Percentiles rank a stretch among this genome's conserved stretches.
These are phyloP conservation scores for Apodospora peruviana DNA, from an alignment of 495 filamentous ascomycete genomes.

Conservation along the genomic window DNA sequence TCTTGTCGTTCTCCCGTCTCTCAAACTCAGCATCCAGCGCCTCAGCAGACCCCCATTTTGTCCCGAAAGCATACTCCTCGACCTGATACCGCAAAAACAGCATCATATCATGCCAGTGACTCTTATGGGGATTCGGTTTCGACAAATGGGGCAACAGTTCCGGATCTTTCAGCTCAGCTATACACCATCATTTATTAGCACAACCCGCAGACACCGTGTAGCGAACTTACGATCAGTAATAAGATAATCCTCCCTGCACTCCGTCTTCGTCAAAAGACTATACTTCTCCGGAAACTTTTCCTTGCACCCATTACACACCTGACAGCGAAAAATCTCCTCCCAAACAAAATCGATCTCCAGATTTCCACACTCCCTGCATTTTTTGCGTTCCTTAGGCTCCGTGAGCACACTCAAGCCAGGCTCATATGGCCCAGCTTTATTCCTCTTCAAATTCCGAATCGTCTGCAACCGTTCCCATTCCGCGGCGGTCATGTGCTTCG, in stretches of 20 bases:
- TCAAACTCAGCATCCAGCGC: conserved; percentile 87
- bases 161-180: conserved; percentile 78
- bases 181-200: not conserved
- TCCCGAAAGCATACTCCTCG: conserved; percentile 79
- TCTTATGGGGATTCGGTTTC: conserved; percentile 89
- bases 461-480: conserved; percentile 88
- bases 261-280: conserved; percentile 90
- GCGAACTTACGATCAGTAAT: conserved; percentile 75
- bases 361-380: conserved; percentile 74
- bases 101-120: conserved; percentile 98
- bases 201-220: too few species aligned
- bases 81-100: conserved; percentile 90
- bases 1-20: conserved; percentile 72
- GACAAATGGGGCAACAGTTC: conserved; percentile 83
- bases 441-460: conserved; percentile 58
- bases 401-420: conserved; percentile 71
- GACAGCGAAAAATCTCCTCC: conserved; percentile 71
- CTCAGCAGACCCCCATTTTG: conserved; percentile 80
- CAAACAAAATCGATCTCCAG: conserved; percentile 93
- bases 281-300: conserved; percentile 89
- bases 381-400: conserved; percentile 57
- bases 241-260: conserved; percentile 90
- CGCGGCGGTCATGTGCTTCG: conserved; percentile 79
- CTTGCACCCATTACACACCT: conserved; percentile 73
- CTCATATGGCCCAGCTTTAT: conserved; percentile 78